Evolutionary conservation across 2,329 filamentous ascomycete genomes (phyloP).

Genomic region (Penicillium sp.): DNA sequence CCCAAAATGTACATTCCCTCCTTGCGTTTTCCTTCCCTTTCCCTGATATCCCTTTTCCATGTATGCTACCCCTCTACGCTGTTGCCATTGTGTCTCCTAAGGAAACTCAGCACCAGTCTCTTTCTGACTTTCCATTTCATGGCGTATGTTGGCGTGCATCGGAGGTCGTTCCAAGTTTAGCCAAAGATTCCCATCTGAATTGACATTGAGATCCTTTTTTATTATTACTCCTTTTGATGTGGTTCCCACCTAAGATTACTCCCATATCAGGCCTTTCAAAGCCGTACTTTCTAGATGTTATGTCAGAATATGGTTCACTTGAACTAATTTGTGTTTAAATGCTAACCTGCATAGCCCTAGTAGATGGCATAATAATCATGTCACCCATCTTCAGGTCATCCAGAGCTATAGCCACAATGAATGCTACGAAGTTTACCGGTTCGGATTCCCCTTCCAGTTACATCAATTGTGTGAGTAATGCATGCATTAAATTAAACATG

Average conservation of each 20-base stretch:
- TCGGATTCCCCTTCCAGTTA: too few relatives aligned
- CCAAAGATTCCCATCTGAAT: constrained; percentile 25
- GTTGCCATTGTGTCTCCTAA: constrained; percentile 1
- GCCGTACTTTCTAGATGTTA: too few relatives aligned
- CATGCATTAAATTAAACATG: too few relatives aligned
- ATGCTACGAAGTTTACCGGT: too few relatives aligned
- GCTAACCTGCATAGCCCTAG: too few relatives aligned
- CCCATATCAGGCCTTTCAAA: too few relatives aligned
- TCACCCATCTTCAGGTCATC: too few relatives aligned
- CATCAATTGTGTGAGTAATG: too few relatives aligned
- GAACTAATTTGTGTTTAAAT: background rate
- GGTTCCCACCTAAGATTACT: too few relatives aligned
- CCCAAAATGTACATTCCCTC: constrained; percentile 10
- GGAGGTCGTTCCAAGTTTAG: constrained; percentile 17
- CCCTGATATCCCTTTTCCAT: constrained; percentile 12
- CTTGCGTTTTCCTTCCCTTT: background rate
- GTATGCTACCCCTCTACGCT: constrained; percentile 6
- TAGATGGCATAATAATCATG: too few relatives aligned
- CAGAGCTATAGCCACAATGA: too few relatives aligned
- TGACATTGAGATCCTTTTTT: constrained; percentile 10
- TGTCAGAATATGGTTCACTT: background rate
- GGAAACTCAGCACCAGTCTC: background rate
- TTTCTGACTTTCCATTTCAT: constrained; percentile 10
- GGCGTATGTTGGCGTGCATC: constrained; percentile 20
- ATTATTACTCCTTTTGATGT: background rate